Conservation (phyloP, 177 flowering plant species). For the Vitis hybrid region DNA sequence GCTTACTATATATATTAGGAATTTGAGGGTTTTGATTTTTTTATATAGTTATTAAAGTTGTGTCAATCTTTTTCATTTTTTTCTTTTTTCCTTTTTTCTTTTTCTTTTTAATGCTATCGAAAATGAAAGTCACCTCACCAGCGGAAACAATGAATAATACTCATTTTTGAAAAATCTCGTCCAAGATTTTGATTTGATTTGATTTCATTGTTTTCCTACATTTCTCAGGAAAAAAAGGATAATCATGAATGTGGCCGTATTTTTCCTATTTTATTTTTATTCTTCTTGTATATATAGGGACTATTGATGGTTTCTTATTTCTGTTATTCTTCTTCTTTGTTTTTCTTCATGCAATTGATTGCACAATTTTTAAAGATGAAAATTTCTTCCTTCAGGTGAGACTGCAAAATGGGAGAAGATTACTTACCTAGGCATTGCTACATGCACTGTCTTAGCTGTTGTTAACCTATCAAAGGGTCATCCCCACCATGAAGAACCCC, state of each 20-base stretch:
- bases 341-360: neutral
- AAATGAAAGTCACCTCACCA: too few relatives aligned
- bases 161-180: too few relatives aligned
- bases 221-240: neutral
- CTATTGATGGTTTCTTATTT: neutral
- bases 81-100: too few relatives aligned
- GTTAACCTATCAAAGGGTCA: conserved; percentile 73
- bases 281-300: neutral
- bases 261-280: neutral
- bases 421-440: conserved; percentile 59
- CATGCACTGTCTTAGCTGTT: conserved; percentile 55
- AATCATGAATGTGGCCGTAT: neutral
- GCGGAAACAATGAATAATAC: too few relatives aligned
- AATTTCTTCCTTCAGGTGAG: conserved; percentile 36
- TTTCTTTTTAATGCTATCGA: too few relatives aligned
- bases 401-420: conserved; percentile 93
- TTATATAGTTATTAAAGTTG: too few relatives aligned
- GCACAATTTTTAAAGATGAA: neutral
- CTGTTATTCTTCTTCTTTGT: neutral
- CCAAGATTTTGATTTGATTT: neutral
- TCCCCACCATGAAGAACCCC: conserved; percentile 67
- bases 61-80: too few relatives aligned
- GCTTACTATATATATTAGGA: too few relatives aligned
- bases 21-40: too few relatives aligned
- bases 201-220: neutral